Evolutionary conservation across 768 basidiomycete genomes (phyloP), one percentile per base, ranked within the genome.

Genomic region (Lanmaoa rubissima): DNA sequence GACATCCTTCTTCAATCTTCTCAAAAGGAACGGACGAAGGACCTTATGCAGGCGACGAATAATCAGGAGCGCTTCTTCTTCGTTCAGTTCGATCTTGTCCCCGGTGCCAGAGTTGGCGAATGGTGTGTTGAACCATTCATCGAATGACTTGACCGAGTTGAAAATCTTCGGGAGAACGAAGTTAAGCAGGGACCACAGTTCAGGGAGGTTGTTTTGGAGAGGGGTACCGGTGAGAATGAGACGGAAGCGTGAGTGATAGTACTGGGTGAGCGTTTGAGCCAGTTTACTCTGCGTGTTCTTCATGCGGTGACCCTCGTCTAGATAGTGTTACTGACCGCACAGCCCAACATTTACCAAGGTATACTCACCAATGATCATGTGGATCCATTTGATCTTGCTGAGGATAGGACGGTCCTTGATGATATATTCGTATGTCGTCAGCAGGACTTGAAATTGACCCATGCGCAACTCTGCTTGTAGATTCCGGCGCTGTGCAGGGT

Each of bases 41-140:
- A 98, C 94, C 75, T 98, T 98, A 66, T 97, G 94, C 73, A 93
- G 73, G 68, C 97, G 95, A 53, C 95, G 88, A 69, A 99, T 97
- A 68, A 99, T 93, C 54, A 98, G 88, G 38, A 98, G 80, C 4
- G 93, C 91, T 78, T 99, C 97, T 90, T 98, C 97, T 89, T 99
- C 97, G 75, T 96, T 97, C 77, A 98, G 73, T 78, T 97, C 94
- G 69, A 98, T 96, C 83, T 96, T 97, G 76, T 99, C 97, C 10
- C 90, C 89, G 0, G 92, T 91, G 32, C 96, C 96, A n/a, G 94
- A 93, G 73, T 93, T 98, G 57, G 97, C 96, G 63, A 99, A 99
- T 0, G 97, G 97, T 2, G 96, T 97, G 76, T 98, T 98, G 82
- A 98, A 99, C 97, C 97, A 99, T 69, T 98, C 97, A 66, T 98